Evolutionary conservation across 75 land plant genomes (phyloP), one percentile per base, ranked within the genome.

Genomic region (Adiantum capillusveneris): DNA sequence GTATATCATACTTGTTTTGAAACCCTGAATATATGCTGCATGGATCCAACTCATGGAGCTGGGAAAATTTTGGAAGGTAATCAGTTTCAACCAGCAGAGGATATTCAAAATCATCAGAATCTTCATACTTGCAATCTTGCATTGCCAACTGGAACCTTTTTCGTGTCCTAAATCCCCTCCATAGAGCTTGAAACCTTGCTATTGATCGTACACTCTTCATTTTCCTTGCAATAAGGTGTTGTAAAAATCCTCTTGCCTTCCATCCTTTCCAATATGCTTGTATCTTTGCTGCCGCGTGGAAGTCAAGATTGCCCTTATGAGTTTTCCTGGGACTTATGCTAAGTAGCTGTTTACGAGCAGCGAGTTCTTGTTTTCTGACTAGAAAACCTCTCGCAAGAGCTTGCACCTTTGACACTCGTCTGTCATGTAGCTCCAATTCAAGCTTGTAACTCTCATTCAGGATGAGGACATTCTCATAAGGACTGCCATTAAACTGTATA

Each of bases 41-140:
- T 46, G 22, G 17, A 21, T 46, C 50, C 3, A 46, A 21, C 13
- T 46, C 13, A 3, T 46, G 22, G 14, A 46, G 22, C 18, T 21
- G 22, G 22, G 14, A 46, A 39, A 31, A 16, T 1, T 52, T 57
- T n/a, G 14, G n/a, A 5, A 63, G 18, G 56, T 58, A 73, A 1
- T 55, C 58, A 34, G 44, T 52, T 54, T 73, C 76, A 37, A 44
- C 59, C 46, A 67, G 36, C 0, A 44, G 30, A 51, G 25, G 20
- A 25, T 67, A 73, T 2, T 67, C 71, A 61, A 66, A 73, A 25
- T 56, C 58, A 45, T 73, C 76, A 56, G 44, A 13, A 56, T 73
- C 76, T 11, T 31, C 26, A 56, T 61, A 67, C 39, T 20, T 70
- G 9, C 63, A 44, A 16, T 44, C 61, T 19, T 17, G 18, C 30